These are phyloP conservation scores for Gossypium aridum DNA, from an alignment of 441 rosid genomes.

Conservation along the genomic window DNA sequence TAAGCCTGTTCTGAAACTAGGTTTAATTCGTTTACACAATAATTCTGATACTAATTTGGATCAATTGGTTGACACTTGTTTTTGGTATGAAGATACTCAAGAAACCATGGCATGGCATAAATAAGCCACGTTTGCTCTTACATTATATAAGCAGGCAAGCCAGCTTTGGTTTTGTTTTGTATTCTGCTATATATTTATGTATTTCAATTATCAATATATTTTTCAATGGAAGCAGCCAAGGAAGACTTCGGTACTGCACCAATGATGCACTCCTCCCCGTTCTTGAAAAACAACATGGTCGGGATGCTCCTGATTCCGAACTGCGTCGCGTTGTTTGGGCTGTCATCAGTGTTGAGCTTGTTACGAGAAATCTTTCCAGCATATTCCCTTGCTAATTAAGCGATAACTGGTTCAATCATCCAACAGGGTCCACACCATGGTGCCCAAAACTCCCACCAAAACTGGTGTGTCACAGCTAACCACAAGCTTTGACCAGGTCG, in stretches of 20 bases:
- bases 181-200: not conserved
- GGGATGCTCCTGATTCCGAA: constrained; percentile 67
- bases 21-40: too few species aligned
- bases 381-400: constrained; percentile 55
- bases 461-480: constrained; percentile 34
- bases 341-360: constrained; percentile 61
- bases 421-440: constrained; percentile 76
- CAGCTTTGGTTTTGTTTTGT: not conserved
- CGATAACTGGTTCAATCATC: constrained; percentile 56
- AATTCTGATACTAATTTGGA: too few species aligned
- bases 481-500: constrained; percentile 41
- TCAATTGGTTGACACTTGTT: not conserved
- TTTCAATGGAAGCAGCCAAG: constrained; percentile 45
- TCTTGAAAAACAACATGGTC: constrained; percentile 56
- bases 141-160: too few species aligned
- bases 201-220: constrained; percentile 36
- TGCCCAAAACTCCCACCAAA: constrained; percentile 70
- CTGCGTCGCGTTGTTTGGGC: constrained; percentile 44
- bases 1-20: too few species aligned
- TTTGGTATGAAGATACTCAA: not conserved
- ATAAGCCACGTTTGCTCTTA: too few species aligned
- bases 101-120: not conserved
- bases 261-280: constrained; percentile 63
- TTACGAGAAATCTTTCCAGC: constrained; percentile 48
- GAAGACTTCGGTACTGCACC: constrained; percentile 66